Evolutionary conservation across 257 asterid genomes (phyloP).

Genomic region (Agastache rugosa): DNA sequence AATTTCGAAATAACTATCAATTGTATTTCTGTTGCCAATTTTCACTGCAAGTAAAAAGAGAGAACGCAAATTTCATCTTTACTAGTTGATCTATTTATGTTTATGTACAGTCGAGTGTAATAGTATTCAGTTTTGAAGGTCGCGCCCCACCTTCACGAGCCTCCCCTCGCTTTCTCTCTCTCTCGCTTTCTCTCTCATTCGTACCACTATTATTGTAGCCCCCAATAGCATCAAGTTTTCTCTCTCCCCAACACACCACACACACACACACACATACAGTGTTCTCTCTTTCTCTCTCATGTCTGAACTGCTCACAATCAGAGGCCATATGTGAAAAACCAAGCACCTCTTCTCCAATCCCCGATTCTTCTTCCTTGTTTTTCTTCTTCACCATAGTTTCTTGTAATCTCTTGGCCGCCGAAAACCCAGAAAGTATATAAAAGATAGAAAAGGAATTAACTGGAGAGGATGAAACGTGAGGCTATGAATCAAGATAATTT

Average conservation of each 20-base stretch:
- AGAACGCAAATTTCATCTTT: constrained; percentile 17
- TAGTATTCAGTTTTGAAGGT: background rate
- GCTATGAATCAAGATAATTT: constrained; percentile 34
- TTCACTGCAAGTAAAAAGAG: constrained; percentile 12
- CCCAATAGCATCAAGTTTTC: constrained; percentile 34
- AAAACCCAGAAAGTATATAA: too few relatives aligned
- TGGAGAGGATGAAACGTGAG: constrained; percentile 37
- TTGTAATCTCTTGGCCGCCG: too few relatives aligned
- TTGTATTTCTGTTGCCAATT: background rate
- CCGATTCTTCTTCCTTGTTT: constrained; percentile 29
- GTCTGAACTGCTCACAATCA: too few relatives aligned
- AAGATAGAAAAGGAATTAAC: too few relatives aligned
- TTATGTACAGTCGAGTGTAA: too few relatives aligned
- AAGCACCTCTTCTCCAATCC: constrained; percentile 45
- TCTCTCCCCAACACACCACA: constrained; percentile 8
- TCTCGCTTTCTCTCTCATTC: constrained; percentile 8
- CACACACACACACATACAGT: too few relatives aligned
- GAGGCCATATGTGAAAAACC: constrained; percentile 44
- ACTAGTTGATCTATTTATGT: too few relatives aligned
- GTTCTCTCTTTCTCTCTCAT: too few relatives aligned
- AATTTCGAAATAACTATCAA: too few relatives aligned
- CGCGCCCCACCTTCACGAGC: constrained; percentile 52
- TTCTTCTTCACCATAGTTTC: constrained; percentile 7
- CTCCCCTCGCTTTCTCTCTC: background rate
- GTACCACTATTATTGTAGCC: constrained; percentile 37